Evolutionary conservation across 805 yeast species (phyloP).

Genomic region (Saccharomycopsis olivae): DNA sequence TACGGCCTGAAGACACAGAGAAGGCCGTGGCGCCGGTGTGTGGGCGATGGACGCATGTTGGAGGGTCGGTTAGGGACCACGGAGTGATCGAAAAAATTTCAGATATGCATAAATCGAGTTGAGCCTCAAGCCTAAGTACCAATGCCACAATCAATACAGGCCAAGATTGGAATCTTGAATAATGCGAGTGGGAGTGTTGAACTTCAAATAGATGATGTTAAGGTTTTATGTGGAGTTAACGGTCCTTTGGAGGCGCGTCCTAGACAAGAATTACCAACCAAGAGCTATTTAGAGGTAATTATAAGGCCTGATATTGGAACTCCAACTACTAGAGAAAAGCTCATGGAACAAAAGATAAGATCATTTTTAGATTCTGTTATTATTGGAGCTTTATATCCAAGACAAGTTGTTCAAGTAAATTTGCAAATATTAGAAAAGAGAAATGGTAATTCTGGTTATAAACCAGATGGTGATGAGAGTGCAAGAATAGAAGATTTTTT

Average conservation of each 20-base stretch:
- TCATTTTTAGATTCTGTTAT: constrained; percentile 51
- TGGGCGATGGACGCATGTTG: no score
- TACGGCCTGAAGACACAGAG: no score
- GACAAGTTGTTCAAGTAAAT: constrained; percentile 64
- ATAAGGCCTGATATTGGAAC: constrained; percentile 74
- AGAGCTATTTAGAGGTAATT: constrained; percentile 65
- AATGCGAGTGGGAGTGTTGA: constrained; percentile 79
- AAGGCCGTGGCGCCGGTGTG: no score
- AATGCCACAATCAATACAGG: neutral
- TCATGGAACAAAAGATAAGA: constrained; percentile 61
- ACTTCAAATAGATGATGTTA: constrained; percentile 38
- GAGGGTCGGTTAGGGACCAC: no score
- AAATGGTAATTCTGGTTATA: neutral
- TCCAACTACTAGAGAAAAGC: constrained; percentile 63
- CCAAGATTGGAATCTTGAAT: constrained; percentile 27
- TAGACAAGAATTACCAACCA: constrained; percentile 76
- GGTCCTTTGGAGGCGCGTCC: constrained; percentile 86
- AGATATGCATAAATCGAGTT: no score
- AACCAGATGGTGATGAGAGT: neutral
- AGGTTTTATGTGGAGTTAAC: constrained; percentile 64
- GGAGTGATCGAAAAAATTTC: no score
- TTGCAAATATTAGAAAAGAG: constrained; percentile 47
- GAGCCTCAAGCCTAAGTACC: neutral
- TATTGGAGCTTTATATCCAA: constrained; percentile 52
- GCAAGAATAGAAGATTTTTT: constrained; percentile 22